Percentiles rank a stretch among this genome's conserved stretches.
Evolutionary conservation across 1,284 basidiomycete genomes (phyloP).

Genomic region (Trametes polyzona): DNA sequence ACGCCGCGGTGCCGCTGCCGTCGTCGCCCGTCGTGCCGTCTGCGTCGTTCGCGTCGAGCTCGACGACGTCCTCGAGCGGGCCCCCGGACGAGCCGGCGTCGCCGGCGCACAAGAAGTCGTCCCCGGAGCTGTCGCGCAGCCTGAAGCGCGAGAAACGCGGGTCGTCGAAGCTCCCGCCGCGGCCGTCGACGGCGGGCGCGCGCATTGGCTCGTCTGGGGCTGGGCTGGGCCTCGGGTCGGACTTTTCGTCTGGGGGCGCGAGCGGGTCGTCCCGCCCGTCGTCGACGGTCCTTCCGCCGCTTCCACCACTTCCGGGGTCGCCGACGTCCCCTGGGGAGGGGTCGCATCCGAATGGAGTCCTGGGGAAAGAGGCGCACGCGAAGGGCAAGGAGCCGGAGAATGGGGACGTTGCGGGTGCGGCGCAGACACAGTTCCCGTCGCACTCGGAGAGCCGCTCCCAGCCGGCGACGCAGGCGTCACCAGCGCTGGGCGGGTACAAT

Average conservation of each 20-base stretch:
- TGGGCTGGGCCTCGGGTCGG: no score
- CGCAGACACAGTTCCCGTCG: not conserved
- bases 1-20: slow-evolving; percentile 12
- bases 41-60: slow-evolving; percentile 2
- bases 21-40: slow-evolving; percentile 14
- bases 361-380: not conserved
- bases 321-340: slow-evolving; percentile 13
- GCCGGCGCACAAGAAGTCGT: slow-evolving; percentile 32
- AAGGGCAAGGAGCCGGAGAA: slow-evolving; percentile 15
- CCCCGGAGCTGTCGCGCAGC: slow-evolving; percentile 26
- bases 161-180: slow-evolving; percentile 19
- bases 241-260: not conserved
- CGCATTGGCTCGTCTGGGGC: slow-evolving; percentile 11
- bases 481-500: not conserved
- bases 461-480: not conserved
- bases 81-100: slow-evolving; percentile 5
- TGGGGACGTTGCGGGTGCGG: not conserved
- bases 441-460: no score
- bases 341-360: not conserved
- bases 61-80: slow-evolving; percentile 6
- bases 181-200: slow-evolving; percentile 36
- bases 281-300: not conserved
- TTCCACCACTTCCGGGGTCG: slow-evolving; percentile 30
- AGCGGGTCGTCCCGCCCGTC: slow-evolving; percentile 21
- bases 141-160: slow-evolving; percentile 19